phyloP scores from a whole-genome alignment of 2,329 filamentous ascomycete species.

The Aspergillus pseudoviridinutans region DNA sequence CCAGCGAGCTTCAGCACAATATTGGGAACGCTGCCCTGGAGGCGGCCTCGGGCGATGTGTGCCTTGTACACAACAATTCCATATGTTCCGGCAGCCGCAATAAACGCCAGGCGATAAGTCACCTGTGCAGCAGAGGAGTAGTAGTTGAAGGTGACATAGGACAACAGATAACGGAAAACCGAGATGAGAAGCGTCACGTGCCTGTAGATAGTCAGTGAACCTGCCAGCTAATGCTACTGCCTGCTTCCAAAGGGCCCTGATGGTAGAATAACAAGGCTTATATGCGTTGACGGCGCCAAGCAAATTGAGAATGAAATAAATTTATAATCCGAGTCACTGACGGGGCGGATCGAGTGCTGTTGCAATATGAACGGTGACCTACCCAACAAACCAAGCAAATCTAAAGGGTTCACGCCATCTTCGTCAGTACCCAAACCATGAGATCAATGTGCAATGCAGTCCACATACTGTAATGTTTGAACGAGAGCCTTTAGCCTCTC shows the following conservation, averaged over 20 bases:
- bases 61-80: slow-evolving; percentile 99
- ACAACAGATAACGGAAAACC: slow-evolving; percentile 77
- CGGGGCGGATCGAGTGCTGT: neutral
- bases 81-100: slow-evolving; percentile 87
- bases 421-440: slow-evolving; percentile 17
- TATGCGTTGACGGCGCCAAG: neutral
- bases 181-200: slow-evolving; percentile 82
- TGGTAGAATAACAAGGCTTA: neutral
- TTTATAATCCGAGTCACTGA: neutral
- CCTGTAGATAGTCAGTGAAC: slow-evolving; percentile 47
- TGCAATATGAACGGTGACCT: slow-evolving; percentile 43
- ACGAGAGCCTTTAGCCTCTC: slow-evolving; percentile 74
- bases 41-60: slow-evolving; percentile 77
- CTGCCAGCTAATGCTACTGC: neutral
- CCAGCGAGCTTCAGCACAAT: slow-evolving; percentile 64
- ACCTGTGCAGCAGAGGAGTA: slow-evolving; percentile 72
- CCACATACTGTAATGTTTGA: slow-evolving; percentile 85
- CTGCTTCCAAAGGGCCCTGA: neutral
- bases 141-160: slow-evolving; percentile 86
- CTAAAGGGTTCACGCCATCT: slow-evolving; percentile 31
- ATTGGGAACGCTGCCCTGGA: slow-evolving; percentile 60
- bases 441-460: slow-evolving; percentile 32
- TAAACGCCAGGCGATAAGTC: slow-evolving; percentile 84
- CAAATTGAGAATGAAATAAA: neutral
- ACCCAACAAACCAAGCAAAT: slow-evolving; percentile 77